These are phyloP conservation scores for Oryza glumipatula DNA, from an alignment of 176 grass and related monocot genomes.

Conservation along the genomic window DNA sequence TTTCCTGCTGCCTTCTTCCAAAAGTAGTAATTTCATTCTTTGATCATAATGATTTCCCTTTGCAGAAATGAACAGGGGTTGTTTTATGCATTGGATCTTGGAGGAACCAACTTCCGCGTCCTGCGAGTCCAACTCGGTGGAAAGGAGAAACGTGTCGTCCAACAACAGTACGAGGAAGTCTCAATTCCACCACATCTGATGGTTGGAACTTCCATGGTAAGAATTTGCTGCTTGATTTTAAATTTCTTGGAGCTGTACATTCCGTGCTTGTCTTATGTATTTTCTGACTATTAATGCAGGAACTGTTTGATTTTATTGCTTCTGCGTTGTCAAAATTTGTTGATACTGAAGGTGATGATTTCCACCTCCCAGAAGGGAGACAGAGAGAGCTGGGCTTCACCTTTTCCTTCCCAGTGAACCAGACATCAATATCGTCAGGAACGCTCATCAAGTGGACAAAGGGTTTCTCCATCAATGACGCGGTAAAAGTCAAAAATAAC, in stretches of 20 bases:
- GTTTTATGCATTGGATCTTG: slow-evolving; percentile 87
- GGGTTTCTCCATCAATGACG: slow-evolving; percentile 66
- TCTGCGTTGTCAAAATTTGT: slow-evolving; percentile 71
- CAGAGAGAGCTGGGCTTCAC: slow-evolving; percentile 84
- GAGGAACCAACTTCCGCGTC: slow-evolving; percentile 87
- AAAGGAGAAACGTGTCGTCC: slow-evolving; percentile 62
- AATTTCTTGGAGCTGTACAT: not conserved
- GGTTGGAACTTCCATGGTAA: slow-evolving; percentile 62
- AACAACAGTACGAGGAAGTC: slow-evolving; percentile 63
- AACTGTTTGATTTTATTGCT: slow-evolving; percentile 88
- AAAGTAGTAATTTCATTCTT: not conserved
- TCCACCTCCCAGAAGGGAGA: slow-evolving; percentile 59
- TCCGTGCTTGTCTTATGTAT: slow-evolving; percentile 23
- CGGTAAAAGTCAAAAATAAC: slow-evolving; percentile 47
- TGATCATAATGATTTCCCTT: slow-evolving; percentile 23
- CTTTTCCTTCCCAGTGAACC: slow-evolving; percentile 81
- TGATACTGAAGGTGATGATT: slow-evolving; percentile 63
- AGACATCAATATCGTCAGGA: slow-evolving; percentile 71
- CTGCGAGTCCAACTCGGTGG: slow-evolving; percentile 84
- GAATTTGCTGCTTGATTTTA: not conserved
- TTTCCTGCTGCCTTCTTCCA: not conserved
- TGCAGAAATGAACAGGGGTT: slow-evolving; percentile 62
- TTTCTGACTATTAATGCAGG: slow-evolving; percentile 40
- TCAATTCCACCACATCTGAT: slow-evolving; percentile 79
- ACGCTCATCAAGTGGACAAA: slow-evolving; percentile 89